These are phyloP conservation scores for Drechmeria coniospora DNA, from an alignment of 2,329 filamentous ascomycete genomes.

Conservation along the genomic window DNA sequence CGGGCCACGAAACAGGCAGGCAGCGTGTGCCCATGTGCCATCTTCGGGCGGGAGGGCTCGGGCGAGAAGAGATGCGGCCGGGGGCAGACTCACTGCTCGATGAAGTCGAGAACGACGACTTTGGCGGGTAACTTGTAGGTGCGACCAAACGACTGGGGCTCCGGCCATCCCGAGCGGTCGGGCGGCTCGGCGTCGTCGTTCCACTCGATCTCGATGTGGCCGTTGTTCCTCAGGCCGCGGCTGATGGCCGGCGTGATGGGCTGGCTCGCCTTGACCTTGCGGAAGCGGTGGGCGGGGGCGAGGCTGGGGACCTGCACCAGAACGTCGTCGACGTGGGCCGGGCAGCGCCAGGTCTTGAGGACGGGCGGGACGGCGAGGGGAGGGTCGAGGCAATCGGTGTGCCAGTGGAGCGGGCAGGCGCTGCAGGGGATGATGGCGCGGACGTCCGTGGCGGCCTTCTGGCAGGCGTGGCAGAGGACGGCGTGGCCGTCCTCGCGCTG, in stretches of 20 bases:
- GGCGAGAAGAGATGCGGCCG: background rate
- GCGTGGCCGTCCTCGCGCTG: conserved; percentile 60
- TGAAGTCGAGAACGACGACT: conserved; percentile 57
- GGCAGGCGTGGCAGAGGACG: conserved; percentile 66
- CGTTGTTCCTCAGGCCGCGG: conserved; percentile 57
- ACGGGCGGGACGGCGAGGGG: conserved; percentile 67
- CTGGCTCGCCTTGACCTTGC: conserved; percentile 40
- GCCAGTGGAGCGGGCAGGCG: conserved; percentile 69
- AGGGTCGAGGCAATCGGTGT: conserved; percentile 81
- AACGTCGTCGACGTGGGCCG: conserved; percentile 68
- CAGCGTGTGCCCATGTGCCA: too few relatives aligned
- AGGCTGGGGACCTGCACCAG: conserved; percentile 43
- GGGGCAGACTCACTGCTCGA: conserved; percentile 37
- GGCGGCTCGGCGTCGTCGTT: conserved; percentile 41
- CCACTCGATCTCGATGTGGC: conserved; percentile 53
- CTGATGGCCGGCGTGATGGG: conserved; percentile 35
- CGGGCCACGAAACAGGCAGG: too few relatives aligned
- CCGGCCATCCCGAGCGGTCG: conserved; percentile 39
- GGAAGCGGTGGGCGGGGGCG: conserved; percentile 44
- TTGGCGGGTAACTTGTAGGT: conserved; percentile 47
- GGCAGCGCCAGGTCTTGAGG: conserved; percentile 73
- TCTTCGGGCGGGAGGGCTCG: too few relatives aligned
- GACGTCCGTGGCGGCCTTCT: conserved; percentile 40
- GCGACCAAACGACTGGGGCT: conserved; percentile 45
- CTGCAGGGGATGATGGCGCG: conserved; percentile 77